Evolutionary conservation across 1,284 basidiomycete genomes (phyloP).

Genomic region (Neolentinus lepideus): DNA sequence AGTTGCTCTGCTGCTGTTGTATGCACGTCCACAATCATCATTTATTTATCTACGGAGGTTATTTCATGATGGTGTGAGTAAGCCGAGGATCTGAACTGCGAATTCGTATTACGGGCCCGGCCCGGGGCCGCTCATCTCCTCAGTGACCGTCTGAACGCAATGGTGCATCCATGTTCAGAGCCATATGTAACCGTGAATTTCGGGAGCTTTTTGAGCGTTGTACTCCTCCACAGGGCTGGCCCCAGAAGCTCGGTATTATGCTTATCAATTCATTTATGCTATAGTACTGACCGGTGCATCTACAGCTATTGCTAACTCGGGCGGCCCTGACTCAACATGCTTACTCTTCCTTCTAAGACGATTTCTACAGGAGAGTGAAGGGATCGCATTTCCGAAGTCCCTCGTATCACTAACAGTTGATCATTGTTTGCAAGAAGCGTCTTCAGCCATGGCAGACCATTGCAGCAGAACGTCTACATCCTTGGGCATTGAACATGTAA

Average conservation of each 20-base stretch:
- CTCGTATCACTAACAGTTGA: constrained; percentile 60
- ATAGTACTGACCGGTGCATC: not conserved
- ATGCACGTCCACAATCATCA: not conserved
- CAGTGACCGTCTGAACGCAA: no score
- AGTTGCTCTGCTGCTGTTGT: constrained; percentile 2
- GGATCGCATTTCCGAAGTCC: constrained; percentile 13
- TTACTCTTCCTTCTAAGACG: constrained; percentile 54
- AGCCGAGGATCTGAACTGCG: no score
- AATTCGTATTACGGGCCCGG: no score
- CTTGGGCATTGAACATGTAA: constrained; percentile 40
- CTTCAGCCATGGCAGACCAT: constrained; percentile 43
- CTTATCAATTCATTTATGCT: constrained; percentile 1
- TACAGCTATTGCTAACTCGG: constrained; percentile 68
- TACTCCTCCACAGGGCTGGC: constrained; percentile 23
- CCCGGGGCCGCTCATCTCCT: no score
- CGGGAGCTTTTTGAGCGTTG: constrained; percentile 20
- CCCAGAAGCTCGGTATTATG: constrained; percentile 13
- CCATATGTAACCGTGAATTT: constrained; percentile 14
- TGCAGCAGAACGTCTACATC: constrained; percentile 34
- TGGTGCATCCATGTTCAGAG: not conserved
- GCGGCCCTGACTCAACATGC: constrained; percentile 74
- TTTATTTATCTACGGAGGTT: not conserved
- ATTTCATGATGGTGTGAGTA: no score
- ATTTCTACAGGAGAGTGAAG: not conserved
- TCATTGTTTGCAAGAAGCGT: constrained; percentile 55